phyloP scores from a whole-genome alignment of 257 asterid genomes.

The Solanum clarkiae region DNA sequence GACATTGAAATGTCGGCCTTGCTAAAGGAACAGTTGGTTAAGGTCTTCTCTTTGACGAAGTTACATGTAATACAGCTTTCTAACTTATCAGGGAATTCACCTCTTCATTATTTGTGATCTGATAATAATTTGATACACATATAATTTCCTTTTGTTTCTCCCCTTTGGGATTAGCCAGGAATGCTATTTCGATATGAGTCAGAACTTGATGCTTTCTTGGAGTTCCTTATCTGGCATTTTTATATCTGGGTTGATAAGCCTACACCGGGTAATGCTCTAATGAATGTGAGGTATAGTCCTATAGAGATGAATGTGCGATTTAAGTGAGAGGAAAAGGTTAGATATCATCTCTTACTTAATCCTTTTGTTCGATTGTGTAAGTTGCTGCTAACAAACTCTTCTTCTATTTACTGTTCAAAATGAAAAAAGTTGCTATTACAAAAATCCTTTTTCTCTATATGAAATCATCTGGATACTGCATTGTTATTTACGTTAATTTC shows the following conservation, averaged over 20 bases:
- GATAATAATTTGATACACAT: slow-evolving; percentile 8
- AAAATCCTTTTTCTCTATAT: background rate
- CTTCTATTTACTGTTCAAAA: background rate
- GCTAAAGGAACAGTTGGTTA: slow-evolving; percentile 80
- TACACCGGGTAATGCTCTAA: slow-evolving; percentile 74
- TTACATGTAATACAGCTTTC: slow-evolving; percentile 22
- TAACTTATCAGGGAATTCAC: background rate
- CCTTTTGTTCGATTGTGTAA: background rate
- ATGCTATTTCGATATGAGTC: slow-evolving; percentile 80
- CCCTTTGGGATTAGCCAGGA: slow-evolving; percentile 85
- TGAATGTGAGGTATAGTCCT: slow-evolving; percentile 66
- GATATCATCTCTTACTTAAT: background rate
- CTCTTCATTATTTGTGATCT: background rate
- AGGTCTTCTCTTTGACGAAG: slow-evolving; percentile 78
- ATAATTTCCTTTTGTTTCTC: slow-evolving; percentile 29
- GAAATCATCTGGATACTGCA: background rate
- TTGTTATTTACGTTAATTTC: background rate
- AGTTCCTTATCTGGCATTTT: slow-evolving; percentile 78
- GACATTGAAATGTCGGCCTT: slow-evolving; percentile 87
- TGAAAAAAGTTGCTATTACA: background rate
- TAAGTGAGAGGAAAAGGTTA: slow-evolving; percentile 67
- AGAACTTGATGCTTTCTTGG: slow-evolving; percentile 86
- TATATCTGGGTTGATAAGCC: slow-evolving; percentile 95
- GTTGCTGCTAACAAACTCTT: background rate
- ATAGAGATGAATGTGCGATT: slow-evolving; percentile 76